phyloP scores from a whole-genome alignment of 2,329 filamentous ascomycete species.

The Pseudocercospora cruenta region DNA sequence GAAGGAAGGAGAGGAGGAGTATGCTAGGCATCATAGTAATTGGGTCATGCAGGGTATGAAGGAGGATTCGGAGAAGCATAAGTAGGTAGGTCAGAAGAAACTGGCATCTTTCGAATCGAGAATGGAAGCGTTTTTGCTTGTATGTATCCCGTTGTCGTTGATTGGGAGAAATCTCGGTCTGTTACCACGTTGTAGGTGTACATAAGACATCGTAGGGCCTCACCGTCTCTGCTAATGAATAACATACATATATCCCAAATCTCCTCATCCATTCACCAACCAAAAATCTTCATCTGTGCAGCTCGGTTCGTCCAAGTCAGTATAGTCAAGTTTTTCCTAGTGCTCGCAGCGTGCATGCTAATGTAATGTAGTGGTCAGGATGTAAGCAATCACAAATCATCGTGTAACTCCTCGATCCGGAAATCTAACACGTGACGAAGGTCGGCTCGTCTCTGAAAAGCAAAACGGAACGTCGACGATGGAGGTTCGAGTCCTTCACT shows the following conservation, averaged over 20 bases:
- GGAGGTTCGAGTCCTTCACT: not conserved
- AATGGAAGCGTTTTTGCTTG: too few relatives aligned
- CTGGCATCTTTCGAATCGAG: too few relatives aligned
- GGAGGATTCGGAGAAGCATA: conserved; percentile 44
- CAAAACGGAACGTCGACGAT: not conserved
- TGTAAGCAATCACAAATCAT: not conserved
- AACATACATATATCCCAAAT: not conserved
- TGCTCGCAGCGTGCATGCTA: not conserved
- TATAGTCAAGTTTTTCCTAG: not conserved
- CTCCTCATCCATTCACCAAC: not conserved
- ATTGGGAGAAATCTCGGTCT: too few relatives aligned
- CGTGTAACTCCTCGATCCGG: not conserved
- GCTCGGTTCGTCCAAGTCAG: conserved; percentile 1
- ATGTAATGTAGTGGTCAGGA: not conserved
- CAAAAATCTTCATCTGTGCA: not conserved
- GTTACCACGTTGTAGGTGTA: too few relatives aligned
- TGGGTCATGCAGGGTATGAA: conserved; percentile 45
- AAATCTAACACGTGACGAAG: not conserved
- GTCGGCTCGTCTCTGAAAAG: not conserved
- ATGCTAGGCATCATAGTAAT: conserved; percentile 38
- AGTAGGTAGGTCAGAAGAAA: conserved; percentile 8
- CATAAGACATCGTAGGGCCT: too few relatives aligned
- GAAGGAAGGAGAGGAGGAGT: conserved; percentile 43
- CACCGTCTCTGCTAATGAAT: not conserved
- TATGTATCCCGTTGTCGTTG: too few relatives aligned